Percentiles rank a stretch among this genome's conserved stretches.
These are phyloP conservation scores for Candida boleticola DNA, from an alignment of 805 yeast species.

Conservation along the genomic window DNA sequence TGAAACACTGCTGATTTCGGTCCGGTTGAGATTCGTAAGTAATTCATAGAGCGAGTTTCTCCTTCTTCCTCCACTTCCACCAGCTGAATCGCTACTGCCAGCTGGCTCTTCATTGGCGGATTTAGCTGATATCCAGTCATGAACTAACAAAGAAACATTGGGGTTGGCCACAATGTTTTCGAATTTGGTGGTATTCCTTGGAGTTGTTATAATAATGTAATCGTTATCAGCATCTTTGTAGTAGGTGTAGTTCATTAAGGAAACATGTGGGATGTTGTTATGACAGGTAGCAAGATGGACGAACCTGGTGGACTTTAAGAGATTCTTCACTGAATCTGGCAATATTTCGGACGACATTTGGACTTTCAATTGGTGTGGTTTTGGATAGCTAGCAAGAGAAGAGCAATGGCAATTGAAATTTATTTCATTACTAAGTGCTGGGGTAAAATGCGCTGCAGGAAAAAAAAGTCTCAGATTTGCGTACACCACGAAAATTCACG, in stretches of 20 bases:
- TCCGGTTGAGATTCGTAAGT: slow-evolving; percentile 73
- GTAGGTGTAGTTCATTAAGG: slow-evolving; percentile 88
- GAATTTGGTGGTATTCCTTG: slow-evolving; percentile 69
- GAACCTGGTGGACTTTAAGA: slow-evolving; percentile 61
- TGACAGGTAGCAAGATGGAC: slow-evolving; percentile 83
- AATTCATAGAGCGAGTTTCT: slow-evolving; percentile 44
- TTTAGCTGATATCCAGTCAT: slow-evolving; percentile 82
- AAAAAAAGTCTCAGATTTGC: no score
- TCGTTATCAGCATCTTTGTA: slow-evolving; percentile 40
- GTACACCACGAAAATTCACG: no score
- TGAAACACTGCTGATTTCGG: slow-evolving; percentile 74
- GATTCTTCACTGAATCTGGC: slow-evolving; percentile 36
- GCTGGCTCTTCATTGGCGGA: slow-evolving; percentile 8
- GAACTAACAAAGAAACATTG: slow-evolving; percentile 77
- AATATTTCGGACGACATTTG: slow-evolving; percentile 13
- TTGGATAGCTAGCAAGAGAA: no score
- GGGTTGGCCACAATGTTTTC: slow-evolving; percentile 69
- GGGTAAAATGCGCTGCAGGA: background rate
- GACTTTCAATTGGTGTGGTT: background rate
- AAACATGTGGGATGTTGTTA: slow-evolving; percentile 77
- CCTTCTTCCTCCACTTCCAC: no score
- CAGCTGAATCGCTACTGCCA: slow-evolving; percentile 2
- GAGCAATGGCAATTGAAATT: background rate
- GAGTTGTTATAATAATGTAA: slow-evolving; percentile 69
- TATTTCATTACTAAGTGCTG: background rate